Evolutionary conservation across 176 grass and related monocot genomes (phyloP).

Genomic region (Cenchrus purpureus): DNA sequence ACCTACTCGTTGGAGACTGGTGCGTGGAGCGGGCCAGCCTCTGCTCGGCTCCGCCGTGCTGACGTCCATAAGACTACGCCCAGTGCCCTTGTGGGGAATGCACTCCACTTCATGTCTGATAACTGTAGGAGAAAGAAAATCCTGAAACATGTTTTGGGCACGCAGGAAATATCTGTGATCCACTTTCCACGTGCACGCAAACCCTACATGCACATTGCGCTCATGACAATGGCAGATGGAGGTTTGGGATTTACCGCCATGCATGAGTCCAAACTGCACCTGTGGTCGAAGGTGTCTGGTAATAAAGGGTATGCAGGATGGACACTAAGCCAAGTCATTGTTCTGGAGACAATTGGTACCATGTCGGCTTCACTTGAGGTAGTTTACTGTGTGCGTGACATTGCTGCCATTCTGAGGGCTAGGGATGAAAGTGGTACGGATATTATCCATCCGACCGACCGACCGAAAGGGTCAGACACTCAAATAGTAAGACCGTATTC

Average conservation of each 20-base stretch:
- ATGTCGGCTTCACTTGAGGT: not conserved
- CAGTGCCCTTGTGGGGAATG: not conserved
- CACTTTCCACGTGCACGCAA: not conserved
- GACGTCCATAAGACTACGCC: not conserved
- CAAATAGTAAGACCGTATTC: no score
- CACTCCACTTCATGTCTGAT: conserved; percentile 6
- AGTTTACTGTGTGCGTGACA: not conserved
- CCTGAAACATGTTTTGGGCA: not conserved
- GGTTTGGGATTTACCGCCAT: not conserved
- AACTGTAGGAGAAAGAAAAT: not conserved
- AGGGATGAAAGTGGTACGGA: no score
- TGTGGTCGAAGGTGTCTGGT: not conserved
- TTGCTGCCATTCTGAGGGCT: not conserved
- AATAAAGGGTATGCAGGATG: not conserved
- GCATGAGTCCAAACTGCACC: not conserved
- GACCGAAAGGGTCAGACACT: no score
- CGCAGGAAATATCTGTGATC: not conserved
- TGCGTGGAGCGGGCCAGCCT: not conserved
- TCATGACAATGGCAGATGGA: not conserved
- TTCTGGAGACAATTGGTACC: not conserved
- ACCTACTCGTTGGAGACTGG: conserved; percentile 10
- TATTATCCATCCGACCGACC: no score
- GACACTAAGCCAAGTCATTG: not conserved
- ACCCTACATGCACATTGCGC: not conserved
- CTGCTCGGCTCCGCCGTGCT: not conserved